A percentile compares a stretch with the other conserved stretches of the same genome.
Evolutionary conservation across 2,329 filamentous ascomycete genomes (phyloP).

Genomic region (Colletotrichum horii): DNA sequence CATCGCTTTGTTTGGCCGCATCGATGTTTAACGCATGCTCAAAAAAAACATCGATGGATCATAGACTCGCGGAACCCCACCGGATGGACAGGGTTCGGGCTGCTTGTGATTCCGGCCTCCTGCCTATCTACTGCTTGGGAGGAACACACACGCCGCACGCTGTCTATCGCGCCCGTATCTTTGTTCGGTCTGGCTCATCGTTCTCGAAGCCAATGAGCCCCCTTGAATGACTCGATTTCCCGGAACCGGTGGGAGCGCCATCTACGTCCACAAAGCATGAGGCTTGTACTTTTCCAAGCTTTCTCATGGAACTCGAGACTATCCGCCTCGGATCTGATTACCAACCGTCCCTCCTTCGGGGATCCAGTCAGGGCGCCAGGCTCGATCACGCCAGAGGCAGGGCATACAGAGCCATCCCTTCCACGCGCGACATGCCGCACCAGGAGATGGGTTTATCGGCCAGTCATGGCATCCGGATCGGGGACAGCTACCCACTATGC

Average conservation of each 20-base stretch:
- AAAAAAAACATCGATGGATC: slow-evolving; percentile 17
- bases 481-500: slow-evolving; percentile 11
- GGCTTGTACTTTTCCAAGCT: neutral
- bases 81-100: slow-evolving; percentile 1
- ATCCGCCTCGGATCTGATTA: slow-evolving; percentile 15
- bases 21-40: slow-evolving; percentile 12
- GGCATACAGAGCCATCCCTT: slow-evolving; percentile 17
- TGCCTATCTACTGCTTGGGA: slow-evolving; percentile 1
- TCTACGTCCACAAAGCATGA: slow-evolving; percentile 4
- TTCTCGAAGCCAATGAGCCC: neutral
- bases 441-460: slow-evolving; percentile 12
- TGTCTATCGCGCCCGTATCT: slow-evolving; percentile 14
- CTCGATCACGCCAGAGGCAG: slow-evolving; percentile 24
- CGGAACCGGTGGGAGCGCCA: slow-evolving; percentile 5
- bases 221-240: slow-evolving; percentile 4
- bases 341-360: slow-evolving; percentile 5
- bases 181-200: slow-evolving; percentile 8
- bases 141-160: neutral
- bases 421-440: slow-evolving; percentile 16
- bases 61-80: slow-evolving; percentile 22
- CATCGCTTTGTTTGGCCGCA: slow-evolving; percentile 16
- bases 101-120: slow-evolving; percentile 16
- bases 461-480: slow-evolving; percentile 13
- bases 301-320: neutral
- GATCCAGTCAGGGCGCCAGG: slow-evolving; percentile 4